Conservation (phyloP, 2,329 filamentous ascomycete genomes). For the Fusarium oxysporum region DNA sequence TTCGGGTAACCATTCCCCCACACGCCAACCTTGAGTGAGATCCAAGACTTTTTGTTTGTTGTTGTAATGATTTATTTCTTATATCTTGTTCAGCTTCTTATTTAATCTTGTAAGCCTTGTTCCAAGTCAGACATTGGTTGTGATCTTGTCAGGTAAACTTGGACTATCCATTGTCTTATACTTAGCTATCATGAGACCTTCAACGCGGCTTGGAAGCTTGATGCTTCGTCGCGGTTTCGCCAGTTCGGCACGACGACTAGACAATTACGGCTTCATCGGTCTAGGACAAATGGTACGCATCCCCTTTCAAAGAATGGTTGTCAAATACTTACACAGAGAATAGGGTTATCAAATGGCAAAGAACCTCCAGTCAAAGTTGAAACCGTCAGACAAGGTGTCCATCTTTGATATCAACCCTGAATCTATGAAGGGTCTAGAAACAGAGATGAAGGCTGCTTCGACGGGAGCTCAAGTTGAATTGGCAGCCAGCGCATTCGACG, state of each 20-base stretch:
- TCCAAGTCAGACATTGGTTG: not conserved
- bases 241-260: conserved; percentile 58
- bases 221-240: conserved; percentile 63
- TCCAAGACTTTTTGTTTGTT: not conserved
- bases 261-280: conserved; percentile 70
- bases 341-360: conserved; percentile 73
- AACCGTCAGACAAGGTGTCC: conserved; percentile 61
- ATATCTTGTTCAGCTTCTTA: not conserved
- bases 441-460: conserved; percentile 59
- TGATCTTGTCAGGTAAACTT: not conserved
- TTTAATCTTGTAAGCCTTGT: not conserved
- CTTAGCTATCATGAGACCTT: conserved; percentile 34
- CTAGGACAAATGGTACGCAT: conserved; percentile 69
- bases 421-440: conserved; percentile 59
- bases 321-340: not conserved
- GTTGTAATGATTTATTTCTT: not conserved
- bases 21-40: conserved; percentile 14
- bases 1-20: conserved; percentile 42
- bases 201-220: conserved; percentile 43
- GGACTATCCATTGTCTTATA: not conserved
- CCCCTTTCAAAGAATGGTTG: not conserved
- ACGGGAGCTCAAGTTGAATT: conserved; percentile 61
- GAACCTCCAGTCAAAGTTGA: conserved; percentile 69
- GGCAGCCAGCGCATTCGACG: conserved; percentile 59
- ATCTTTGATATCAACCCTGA: conserved; percentile 69